phyloP scores from a whole-genome alignment of 768 basidiomycete species.

The Leccinum arenicola region DNA sequence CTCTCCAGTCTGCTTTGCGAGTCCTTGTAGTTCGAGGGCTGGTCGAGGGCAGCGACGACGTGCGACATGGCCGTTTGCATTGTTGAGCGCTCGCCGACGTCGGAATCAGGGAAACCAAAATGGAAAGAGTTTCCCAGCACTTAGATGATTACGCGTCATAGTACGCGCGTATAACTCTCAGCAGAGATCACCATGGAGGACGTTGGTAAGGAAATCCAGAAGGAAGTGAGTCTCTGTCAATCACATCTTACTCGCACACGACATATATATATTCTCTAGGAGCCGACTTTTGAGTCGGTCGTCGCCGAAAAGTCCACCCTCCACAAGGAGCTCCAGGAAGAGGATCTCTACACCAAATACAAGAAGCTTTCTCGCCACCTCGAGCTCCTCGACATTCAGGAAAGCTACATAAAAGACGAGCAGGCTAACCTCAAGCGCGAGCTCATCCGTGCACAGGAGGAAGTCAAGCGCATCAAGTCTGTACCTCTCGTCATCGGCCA shows the following conservation, averaged over 20 bases:
- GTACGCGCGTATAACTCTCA: slow-evolving; percentile 11
- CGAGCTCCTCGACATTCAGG: slow-evolving; percentile 91
- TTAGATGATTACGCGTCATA: slow-evolving; percentile 30
- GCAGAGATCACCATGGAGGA: slow-evolving; percentile 65
- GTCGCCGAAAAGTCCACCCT: slow-evolving; percentile 87
- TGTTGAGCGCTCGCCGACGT: neutral
- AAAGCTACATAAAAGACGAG: slow-evolving; percentile 98
- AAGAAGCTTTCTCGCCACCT: slow-evolving; percentile 94
- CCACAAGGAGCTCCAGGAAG: slow-evolving; percentile 80
- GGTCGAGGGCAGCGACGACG: slow-evolving; percentile 81
- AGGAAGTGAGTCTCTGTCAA: slow-evolving; percentile 54
- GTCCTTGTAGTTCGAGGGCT: slow-evolving; percentile 97
- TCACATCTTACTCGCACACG: neutral
- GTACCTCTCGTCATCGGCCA: slow-evolving; percentile 99
- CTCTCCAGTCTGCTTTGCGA: slow-evolving; percentile 82
- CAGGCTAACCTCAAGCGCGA: slow-evolving; percentile 97
- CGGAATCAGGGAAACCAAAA: slow-evolving; percentile 10
- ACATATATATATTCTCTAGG: slow-evolving; percentile 42
- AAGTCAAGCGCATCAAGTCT: slow-evolving; percentile 98
- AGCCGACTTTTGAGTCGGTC: slow-evolving; percentile 86
- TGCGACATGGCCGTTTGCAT: slow-evolving; percentile 63
- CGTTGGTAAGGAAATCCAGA: slow-evolving; percentile 81
- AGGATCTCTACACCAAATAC: slow-evolving; percentile 96
- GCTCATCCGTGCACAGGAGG: slow-evolving; percentile 97
- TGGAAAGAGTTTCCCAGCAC: slow-evolving; percentile 30